These are phyloP conservation scores for Nephelium lappaceum DNA, from an alignment of 345 rosid genomes.

Conservation along the genomic window DNA sequence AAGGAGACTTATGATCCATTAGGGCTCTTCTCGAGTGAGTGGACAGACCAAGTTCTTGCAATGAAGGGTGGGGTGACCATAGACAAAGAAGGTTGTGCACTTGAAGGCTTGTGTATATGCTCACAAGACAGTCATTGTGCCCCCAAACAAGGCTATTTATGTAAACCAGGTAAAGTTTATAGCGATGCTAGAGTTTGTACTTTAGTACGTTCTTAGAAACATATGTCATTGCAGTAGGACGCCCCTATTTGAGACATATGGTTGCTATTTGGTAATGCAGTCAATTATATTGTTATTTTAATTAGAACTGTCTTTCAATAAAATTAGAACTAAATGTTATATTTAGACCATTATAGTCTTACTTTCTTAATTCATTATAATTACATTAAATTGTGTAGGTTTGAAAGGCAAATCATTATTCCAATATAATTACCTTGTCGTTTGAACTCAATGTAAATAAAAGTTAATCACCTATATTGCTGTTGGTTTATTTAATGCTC, in stretches of 20 bases:
- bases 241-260: too few relatives aligned
- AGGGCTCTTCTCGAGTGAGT: slow-evolving; percentile 75
- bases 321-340: too few relatives aligned
- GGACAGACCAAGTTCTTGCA: slow-evolving; percentile 73
- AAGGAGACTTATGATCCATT: slow-evolving; percentile 60
- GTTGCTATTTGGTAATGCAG: background rate
- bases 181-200: slow-evolving; percentile 63
- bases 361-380: too few relatives aligned
- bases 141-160: slow-evolving; percentile 63
- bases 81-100: slow-evolving; percentile 61
- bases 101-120: slow-evolving; percentile 77
- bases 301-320: too few relatives aligned
- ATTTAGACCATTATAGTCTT: too few relatives aligned
- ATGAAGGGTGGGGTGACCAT: slow-evolving; percentile 42
- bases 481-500: too few relatives aligned
- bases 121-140: slow-evolving; percentile 75
- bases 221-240: background rate
- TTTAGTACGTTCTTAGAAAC: slow-evolving; percentile 5
- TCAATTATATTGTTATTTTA: too few relatives aligned
- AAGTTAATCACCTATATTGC: too few relatives aligned
- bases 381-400: too few relatives aligned
- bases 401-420: too few relatives aligned
- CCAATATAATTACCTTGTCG: too few relatives aligned
- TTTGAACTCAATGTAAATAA: too few relatives aligned
- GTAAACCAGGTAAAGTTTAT: slow-evolving; percentile 63